Base-by-base conservation (phyloP, 2,329 filamentous ascomycete species). In the Sordariomycetes sp. region DNA sequence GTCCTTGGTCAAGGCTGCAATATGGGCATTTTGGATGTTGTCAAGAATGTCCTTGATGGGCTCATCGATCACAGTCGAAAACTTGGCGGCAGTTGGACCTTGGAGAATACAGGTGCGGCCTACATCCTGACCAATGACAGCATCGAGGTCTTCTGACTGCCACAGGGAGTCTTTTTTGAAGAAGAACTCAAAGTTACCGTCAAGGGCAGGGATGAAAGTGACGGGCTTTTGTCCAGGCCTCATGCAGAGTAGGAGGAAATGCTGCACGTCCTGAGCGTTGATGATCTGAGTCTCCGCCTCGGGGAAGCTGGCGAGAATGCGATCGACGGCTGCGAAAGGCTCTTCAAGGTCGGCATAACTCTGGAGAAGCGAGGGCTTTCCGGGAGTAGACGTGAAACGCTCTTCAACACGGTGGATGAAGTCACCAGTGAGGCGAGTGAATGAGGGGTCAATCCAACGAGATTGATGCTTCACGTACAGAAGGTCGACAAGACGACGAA, bases 161-260 rank as follows among this genome's bases (percentile, higher is more conserved):
- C 92, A 98, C 7, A 98, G 74, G 2, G 92, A 98, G 59, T 98
- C 92, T 69, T 98, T 98, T 79, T 98, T 98, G 81, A 98, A 98
- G 69, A 86, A 98, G 64, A 93, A 94, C 56, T 98, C 92, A 46
- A 98, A 98, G 55, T 90, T 94, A 42, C 94, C 87, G 49, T 98
- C 92, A 16, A 98, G 72, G n/a, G 83, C 72, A 5, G 92, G 92
- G 20, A 98, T 88, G 55, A 98, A 98, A 1, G 90, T 92, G 19
- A 93, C 85, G 3, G 92, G 92, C 72, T 98, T 98, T 68, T 98
- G 92, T 26, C 82, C 82, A 31, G 83, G 85, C 24, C 87, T 81
- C 63, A 92, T 81, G 70, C 88, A 96, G 28, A 98, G 79, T 21
- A 94, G 71, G 35, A 98, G 63, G 71, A 98, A 96, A 63, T 96